These are phyloP conservation scores for Quercus lobata DNA, from an alignment of 331 rosid genomes.

Conservation along the genomic window DNA sequence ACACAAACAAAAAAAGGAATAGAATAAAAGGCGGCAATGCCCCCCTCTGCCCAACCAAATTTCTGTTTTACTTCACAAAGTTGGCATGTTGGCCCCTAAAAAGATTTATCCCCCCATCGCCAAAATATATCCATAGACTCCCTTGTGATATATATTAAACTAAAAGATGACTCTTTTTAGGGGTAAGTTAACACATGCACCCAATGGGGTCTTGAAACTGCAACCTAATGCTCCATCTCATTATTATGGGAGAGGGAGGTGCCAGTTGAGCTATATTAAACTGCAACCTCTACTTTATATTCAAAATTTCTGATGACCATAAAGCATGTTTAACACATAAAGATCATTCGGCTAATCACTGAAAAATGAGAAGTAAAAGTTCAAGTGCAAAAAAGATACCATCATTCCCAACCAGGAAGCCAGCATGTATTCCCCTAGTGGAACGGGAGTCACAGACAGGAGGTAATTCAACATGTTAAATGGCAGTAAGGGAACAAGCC, in stretches of 20 bases:
- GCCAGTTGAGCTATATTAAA: neutral
- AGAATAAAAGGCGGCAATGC: neutral
- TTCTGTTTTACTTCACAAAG: neutral
- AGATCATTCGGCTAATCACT: slow-evolving; percentile 3
- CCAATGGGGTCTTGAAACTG: no score
- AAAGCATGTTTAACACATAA: slow-evolving; percentile 1
- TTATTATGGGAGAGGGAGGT: no score
- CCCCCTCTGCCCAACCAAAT: neutral
- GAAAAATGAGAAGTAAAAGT: neutral
- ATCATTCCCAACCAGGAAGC: slow-evolving; percentile 99
- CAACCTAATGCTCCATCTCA: no score
- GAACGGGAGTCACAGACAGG: slow-evolving; percentile 91
- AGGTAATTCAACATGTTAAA: slow-evolving; percentile 91
- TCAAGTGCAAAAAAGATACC: slow-evolving; percentile 51
- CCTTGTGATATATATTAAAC: neutral
- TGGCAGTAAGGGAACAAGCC: slow-evolving; percentile 98
- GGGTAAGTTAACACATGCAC: no score
- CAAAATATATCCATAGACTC: neutral
- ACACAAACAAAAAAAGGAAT: neutral
- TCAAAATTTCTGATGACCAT: neutral
- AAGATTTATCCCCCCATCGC: neutral
- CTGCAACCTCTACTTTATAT: neutral
- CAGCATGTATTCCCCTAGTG: slow-evolving; percentile 76
- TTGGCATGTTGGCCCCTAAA: neutral
- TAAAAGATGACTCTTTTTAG: no score